Percentiles rank a stretch among this genome's conserved stretches.
Evolutionary conservation across 2,329 filamentous ascomycete species (phyloP).

Genomic region (Microcyclosporella mali): DNA sequence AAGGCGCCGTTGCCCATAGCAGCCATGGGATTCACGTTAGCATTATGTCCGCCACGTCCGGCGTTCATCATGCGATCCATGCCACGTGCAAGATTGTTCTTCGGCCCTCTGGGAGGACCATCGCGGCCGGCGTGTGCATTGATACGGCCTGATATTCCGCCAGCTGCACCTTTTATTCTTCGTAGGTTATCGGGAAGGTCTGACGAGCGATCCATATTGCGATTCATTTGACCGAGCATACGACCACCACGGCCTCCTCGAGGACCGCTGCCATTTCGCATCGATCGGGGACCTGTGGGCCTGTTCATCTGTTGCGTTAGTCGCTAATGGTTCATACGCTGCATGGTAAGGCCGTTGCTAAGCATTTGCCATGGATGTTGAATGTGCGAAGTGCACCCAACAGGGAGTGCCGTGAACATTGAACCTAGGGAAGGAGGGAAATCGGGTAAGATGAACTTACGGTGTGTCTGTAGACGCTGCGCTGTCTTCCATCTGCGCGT

Average conservation of each 20-base stretch:
- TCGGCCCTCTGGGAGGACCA: slow-evolving; percentile 60
- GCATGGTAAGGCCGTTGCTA: neutral
- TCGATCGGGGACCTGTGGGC: slow-evolving; percentile 89
- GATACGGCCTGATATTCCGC: slow-evolving; percentile 64
- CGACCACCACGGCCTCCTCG: slow-evolving; percentile 62
- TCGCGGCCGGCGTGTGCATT: slow-evolving; percentile 65
- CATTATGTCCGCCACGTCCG: slow-evolving; percentile 15
- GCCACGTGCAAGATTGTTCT: slow-evolving; percentile 45
- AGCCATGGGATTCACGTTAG: slow-evolving; percentile 21
- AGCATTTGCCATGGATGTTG: slow-evolving; percentile 2
- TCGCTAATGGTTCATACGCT: slow-evolving; percentile 8
- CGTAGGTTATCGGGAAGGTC: slow-evolving; percentile 65
- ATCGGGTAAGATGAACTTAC: slow-evolving; percentile 32
- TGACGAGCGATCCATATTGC: slow-evolving; percentile 69
- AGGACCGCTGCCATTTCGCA: slow-evolving; percentile 64
- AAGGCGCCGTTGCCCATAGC: slow-evolving; percentile 45
- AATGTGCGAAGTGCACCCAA: neutral
- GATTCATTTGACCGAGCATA: slow-evolving; percentile 67
- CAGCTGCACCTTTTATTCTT: slow-evolving; percentile 63
- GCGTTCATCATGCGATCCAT: slow-evolving; percentile 32
- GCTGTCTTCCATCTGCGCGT: slow-evolving; percentile 66
- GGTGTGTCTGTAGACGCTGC: slow-evolving; percentile 36
- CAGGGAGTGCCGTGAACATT: slow-evolving; percentile 1
- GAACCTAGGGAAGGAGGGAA: slow-evolving; percentile 1
- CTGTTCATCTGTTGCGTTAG: slow-evolving; percentile 42